phyloP scores from a whole-genome alignment of 345 rosid species.

The Odontarrhena argentea region DNA sequence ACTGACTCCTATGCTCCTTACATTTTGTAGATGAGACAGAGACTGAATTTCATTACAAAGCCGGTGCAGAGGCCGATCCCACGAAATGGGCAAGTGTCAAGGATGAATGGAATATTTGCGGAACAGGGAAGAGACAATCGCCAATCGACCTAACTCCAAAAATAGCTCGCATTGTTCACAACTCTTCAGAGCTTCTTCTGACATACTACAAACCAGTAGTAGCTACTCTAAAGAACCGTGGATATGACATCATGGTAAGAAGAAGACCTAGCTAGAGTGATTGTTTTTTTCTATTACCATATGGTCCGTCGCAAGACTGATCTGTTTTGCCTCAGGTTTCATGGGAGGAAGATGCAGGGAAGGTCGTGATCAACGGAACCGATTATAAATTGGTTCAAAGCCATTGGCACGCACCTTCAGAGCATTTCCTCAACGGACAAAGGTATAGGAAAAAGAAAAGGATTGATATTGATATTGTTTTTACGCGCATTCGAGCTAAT shows the following conservation, averaged over 20 bases:
- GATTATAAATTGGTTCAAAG: conserved; percentile 48
- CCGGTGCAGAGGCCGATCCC: conserved; percentile 30
- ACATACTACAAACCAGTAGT: conserved; percentile 56
- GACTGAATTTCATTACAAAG: conserved; percentile 34
- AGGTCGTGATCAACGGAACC: conserved; percentile 53
- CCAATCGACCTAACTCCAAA: conserved; percentile 37
- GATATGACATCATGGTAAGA: conserved; percentile 62
- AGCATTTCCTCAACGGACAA: conserved; percentile 59
- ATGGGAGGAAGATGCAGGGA: conserved; percentile 41
- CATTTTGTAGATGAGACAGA: conserved; percentile 23
- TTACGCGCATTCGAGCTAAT: not conserved
- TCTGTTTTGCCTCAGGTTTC: conserved; percentile 31
- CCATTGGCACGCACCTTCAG: conserved; percentile 85
- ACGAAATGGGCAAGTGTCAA: conserved; percentile 30
- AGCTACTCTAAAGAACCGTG: conserved; percentile 59
- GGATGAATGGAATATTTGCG: conserved; percentile 32
- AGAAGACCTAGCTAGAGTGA: not conserved
- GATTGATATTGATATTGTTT: not conserved
- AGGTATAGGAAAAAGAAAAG: conserved; percentile 39
- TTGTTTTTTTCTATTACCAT: not conserved
- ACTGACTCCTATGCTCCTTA: not conserved
- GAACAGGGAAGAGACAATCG: conserved; percentile 34
- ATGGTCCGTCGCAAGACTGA: conserved; percentile 15
- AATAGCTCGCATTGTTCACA: conserved; percentile 31
- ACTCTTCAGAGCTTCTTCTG: conserved; percentile 27